Percentiles rank a stretch among this genome's conserved stretches.
Evolutionary conservation across 306 rosid species (phyloP).

Genomic region (Crotalaria pallida): DNA sequence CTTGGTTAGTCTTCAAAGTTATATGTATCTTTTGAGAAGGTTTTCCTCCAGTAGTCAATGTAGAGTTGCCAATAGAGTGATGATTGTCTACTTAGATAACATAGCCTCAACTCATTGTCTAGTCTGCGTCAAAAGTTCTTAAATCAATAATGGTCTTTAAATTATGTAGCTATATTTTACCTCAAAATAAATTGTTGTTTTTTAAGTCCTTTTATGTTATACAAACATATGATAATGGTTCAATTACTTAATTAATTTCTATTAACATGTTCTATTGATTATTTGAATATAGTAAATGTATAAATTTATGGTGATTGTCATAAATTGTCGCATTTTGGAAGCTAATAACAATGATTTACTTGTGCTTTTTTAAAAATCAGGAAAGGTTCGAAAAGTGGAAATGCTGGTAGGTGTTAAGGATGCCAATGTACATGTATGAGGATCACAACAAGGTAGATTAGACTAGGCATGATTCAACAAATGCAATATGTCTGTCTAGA

Average conservation of each 20-base stretch:
- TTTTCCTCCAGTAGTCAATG: too few relatives aligned
- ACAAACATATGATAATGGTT: background rate
- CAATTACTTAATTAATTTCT: background rate
- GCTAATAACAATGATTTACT: background rate
- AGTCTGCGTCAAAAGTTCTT: too few relatives aligned
- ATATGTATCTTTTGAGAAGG: too few relatives aligned
- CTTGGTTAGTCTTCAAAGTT: too few relatives aligned
- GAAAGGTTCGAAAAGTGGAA: constrained; percentile 74
- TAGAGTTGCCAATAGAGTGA: too few relatives aligned
- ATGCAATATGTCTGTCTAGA: too few relatives aligned
- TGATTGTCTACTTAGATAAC: too few relatives aligned
- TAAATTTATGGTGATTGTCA: background rate
- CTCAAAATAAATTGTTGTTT: background rate
- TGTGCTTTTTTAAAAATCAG: constrained; percentile 31
- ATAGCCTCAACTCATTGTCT: too few relatives aligned
- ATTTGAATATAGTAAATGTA: background rate
- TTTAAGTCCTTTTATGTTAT: background rate
- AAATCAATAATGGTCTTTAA: too few relatives aligned
- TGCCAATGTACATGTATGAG: constrained; percentile 76
- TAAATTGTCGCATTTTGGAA: background rate
- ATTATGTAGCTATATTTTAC: background rate
- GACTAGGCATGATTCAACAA: too few relatives aligned
- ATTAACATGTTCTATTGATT: background rate
- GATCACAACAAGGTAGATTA: constrained; percentile 52
- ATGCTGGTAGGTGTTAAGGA: constrained; percentile 55